Evolutionary conservation across 2,329 filamentous ascomycete species (phyloP).

Genomic region (Colletotrichum nymphaeae): DNA sequence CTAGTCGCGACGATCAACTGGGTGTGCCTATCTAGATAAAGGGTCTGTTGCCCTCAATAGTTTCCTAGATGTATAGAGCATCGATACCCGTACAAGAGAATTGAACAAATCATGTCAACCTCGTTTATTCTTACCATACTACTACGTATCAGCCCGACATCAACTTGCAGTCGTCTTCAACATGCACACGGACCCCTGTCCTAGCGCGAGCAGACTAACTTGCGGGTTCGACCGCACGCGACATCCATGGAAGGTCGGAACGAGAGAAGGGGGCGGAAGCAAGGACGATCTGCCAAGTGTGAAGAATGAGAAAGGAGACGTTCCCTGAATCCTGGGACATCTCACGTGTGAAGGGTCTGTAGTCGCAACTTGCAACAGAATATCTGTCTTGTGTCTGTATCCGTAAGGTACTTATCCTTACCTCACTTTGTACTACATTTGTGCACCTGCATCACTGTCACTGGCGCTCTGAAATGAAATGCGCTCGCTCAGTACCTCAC

Average conservation of each 20-base stretch:
- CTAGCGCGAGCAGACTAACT: neutral
- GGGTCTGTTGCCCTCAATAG: neutral
- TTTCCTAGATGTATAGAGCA: neutral
- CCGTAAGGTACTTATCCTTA: neutral
- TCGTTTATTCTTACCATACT: too few species aligned
- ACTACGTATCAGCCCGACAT: too few species aligned
- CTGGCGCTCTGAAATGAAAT: constrained; percentile 17
- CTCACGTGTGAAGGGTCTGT: neutral
- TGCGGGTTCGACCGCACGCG: constrained; percentile 31
- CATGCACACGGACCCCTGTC: constrained; percentile 7
- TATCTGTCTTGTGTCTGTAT: neutral
- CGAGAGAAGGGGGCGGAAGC: constrained; percentile 3
- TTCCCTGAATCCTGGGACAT: constrained; percentile 3
- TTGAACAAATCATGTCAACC: neutral
- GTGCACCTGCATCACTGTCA: too few species aligned
- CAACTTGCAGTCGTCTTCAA: neutral
- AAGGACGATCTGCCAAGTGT: constrained; percentile 34
- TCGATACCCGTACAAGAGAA: neutral
- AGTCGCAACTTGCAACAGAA: neutral
- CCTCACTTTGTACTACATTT: neutral
- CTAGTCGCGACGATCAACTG: neutral
- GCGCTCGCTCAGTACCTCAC: constrained; percentile 20
- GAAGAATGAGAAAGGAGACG: constrained; percentile 1
- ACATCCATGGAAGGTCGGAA: constrained; percentile 6
- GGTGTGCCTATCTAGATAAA: neutral